Evolutionary conservation across 257 asterid species (phyloP).

Genomic region (Oldenlandia corymbosa): DNA sequence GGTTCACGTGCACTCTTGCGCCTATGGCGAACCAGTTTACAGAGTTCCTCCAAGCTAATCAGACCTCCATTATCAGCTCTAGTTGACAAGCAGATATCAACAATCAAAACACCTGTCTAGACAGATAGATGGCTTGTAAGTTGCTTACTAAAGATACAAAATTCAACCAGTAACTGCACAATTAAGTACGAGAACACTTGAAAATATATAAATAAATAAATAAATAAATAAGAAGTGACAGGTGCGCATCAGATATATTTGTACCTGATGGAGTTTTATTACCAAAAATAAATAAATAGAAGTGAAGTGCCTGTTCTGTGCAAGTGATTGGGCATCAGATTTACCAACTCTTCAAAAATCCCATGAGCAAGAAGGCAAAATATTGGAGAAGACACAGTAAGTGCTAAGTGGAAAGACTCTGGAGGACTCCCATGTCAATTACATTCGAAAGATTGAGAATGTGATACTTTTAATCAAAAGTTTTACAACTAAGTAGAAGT

Average conservation of each 20-base stretch:
- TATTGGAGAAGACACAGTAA: too few relatives aligned
- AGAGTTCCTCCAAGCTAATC: conserved; percentile 85
- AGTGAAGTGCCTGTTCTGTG: background rate
- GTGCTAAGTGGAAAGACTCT: too few relatives aligned
- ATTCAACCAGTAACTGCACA: background rate
- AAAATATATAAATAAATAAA: background rate
- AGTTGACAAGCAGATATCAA: conserved; percentile 85
- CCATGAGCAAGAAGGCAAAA: background rate
- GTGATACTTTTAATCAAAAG: background rate
- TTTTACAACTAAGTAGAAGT: background rate
- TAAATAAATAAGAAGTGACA: too few relatives aligned
- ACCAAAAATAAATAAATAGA: background rate
- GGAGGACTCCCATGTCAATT: background rate
- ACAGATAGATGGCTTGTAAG: conserved; percentile 15
- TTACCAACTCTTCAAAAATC: background rate
- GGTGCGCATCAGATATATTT: too few relatives aligned
- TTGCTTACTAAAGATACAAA: conserved; percentile 3
- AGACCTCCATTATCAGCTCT: conserved; percentile 86
- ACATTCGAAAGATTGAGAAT: background rate
- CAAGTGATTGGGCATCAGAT: background rate
- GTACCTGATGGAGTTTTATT: too few relatives aligned
- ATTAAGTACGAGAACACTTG: background rate
- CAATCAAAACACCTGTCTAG: conserved; percentile 96
- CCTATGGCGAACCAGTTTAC: conserved; percentile 71
- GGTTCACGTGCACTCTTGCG: conserved; percentile 84